Evolutionary conservation across 441 rosid species (phyloP), one percentile per base, ranked within the genome.

Genomic region (Populus hybrid): DNA sequence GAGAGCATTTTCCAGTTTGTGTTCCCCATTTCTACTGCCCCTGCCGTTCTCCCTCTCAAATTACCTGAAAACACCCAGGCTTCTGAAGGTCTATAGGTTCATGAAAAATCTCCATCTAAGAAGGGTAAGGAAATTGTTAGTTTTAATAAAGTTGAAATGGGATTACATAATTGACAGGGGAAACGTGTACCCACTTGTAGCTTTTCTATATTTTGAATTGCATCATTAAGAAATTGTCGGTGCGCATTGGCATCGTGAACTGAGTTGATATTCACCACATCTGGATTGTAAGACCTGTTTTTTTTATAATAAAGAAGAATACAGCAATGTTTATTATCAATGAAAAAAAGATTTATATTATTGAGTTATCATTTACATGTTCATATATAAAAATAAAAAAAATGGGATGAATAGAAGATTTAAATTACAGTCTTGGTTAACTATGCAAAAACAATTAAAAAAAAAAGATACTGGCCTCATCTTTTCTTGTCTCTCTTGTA

Each of bases 251-350:
- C 76, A 50, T 79, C 81, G 63, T 20, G 38, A 59, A 72, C 11
- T 12, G 79, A 61, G 21, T 29, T 38, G 12, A 81, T 79, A 28
- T 73, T 64, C 29, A 45, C 71, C 31, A 71, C 20, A 40, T 78
- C 74, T 9, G 72, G 83, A 29, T 67, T 69, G 75, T 80, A 84
- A 74, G 10, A 78, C 59, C 88, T 83, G 75, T 77, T 14, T 53
- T 82, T 69, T n/a, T 33, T 50, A 31, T 5, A 33, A 29, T 26
- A 9, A 68, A 31, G 45, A 29, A 31, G 20, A 31, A 33, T 28
- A 4, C 7, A 14, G 71, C n/a, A 8, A 18, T 26, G 11, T n/a
- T 21, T 63, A 24, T 63, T 21, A 63, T 63, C 6, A n/a, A n/a
- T 7, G 29, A 8, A n/a, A 63, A 63, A 63, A 63, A 21, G 2